phyloP scores from a whole-genome alignment of 306 rosid species.

The Rosa multiflora region DNA sequence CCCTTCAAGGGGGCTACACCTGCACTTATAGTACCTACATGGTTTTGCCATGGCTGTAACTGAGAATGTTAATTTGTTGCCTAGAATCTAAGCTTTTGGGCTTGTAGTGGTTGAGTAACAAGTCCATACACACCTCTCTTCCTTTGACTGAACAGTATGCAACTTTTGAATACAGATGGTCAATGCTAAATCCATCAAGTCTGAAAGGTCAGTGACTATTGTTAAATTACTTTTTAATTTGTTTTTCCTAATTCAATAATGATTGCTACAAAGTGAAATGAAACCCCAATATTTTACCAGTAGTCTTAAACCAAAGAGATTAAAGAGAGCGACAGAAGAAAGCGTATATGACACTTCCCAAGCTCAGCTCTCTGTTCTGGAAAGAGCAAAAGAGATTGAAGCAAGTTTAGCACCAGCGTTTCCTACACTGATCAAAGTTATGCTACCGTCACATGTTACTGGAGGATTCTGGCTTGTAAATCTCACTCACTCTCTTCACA shows the following conservation, averaged over 20 bases:
- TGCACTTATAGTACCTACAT: neutral
- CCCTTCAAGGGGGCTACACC: neutral
- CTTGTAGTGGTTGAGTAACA: neutral
- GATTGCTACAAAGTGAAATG: neutral
- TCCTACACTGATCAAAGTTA: slow-evolving; percentile 38
- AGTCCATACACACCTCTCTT: neutral
- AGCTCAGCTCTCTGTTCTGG: slow-evolving; percentile 16
- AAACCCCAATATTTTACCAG: slow-evolving; percentile 2
- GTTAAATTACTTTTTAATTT: neutral
- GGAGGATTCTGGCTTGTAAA: slow-evolving; percentile 61
- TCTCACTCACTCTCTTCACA: neutral
- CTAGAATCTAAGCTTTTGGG: neutral
- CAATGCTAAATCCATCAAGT: slow-evolving; percentile 8
- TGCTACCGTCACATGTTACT: slow-evolving; percentile 49
- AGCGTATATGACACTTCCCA: slow-evolving; percentile 1
- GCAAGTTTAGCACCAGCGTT: slow-evolving; percentile 30
- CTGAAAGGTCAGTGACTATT: slow-evolving; percentile 30
- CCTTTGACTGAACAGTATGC: neutral
- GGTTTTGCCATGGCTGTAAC: neutral
- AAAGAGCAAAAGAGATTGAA: slow-evolving; percentile 39
- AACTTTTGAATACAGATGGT: slow-evolving; percentile 23
- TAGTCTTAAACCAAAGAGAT: slow-evolving; percentile 18
- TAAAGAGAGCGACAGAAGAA: slow-evolving; percentile 24
- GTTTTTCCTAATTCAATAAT: neutral
- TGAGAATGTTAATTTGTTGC: neutral